phyloP scores from a whole-genome alignment of 306 rosid genomes.

The Dryas alaskensis region DNA sequence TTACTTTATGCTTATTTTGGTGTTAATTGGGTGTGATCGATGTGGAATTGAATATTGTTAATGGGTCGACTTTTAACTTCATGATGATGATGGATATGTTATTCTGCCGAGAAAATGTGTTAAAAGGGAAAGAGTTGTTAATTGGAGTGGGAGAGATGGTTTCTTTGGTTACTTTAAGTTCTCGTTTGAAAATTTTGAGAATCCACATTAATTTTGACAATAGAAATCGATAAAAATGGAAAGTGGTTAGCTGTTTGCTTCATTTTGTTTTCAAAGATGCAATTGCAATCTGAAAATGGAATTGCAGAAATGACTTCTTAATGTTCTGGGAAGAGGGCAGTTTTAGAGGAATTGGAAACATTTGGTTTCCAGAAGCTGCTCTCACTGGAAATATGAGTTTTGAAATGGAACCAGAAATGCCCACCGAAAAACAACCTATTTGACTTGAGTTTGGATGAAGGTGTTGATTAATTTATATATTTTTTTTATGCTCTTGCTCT shows the following conservation, averaged over 20 bases:
- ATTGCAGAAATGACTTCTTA: neutral
- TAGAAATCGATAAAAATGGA: neutral
- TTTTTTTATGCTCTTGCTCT: neutral
- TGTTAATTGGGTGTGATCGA: constrained; percentile 11
- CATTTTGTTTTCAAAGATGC: constrained; percentile 3
- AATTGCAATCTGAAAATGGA: constrained; percentile 10
- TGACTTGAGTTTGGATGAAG: constrained; percentile 1
- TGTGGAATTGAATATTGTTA: constrained; percentile 2
- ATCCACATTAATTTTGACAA: neutral
- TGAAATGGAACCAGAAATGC: neutral
- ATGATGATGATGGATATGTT: neutral
- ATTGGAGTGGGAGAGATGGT: neutral
- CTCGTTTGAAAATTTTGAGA: neutral
- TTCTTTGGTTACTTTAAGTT: neutral
- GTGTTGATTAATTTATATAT: neutral
- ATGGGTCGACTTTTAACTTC: neutral
- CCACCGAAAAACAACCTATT: neutral
- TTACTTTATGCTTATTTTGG: neutral
- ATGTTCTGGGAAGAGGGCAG: neutral
- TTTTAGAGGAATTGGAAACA: neutral
- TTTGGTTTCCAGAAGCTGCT: neutral
- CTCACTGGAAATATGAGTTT: neutral
- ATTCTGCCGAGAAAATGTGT: neutral
- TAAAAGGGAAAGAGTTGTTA: neutral
- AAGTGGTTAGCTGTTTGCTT: constrained; percentile 3